These are phyloP conservation scores for Fusarium paranaense DNA, from an alignment of 2,329 filamentous ascomycete genomes.

Conservation along the genomic window DNA sequence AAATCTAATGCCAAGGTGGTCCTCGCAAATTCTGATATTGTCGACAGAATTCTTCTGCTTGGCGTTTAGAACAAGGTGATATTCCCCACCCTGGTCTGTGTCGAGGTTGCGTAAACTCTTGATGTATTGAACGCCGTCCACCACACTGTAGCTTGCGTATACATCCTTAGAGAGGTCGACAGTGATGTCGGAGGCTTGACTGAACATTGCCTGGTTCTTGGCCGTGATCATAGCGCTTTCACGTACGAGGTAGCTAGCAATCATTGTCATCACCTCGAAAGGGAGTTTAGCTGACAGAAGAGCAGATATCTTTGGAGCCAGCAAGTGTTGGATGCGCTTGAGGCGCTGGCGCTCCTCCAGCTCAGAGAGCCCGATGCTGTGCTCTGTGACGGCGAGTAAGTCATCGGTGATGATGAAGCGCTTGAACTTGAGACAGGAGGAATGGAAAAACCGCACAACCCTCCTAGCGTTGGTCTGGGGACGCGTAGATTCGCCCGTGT, in stretches of 20 bases:
- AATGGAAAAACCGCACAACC: background rate
- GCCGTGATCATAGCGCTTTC: background rate
- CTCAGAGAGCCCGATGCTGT: background rate
- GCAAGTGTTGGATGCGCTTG: background rate
- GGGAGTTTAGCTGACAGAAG: background rate
- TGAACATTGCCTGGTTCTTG: background rate
- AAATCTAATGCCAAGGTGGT: background rate
- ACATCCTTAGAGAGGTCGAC: background rate
- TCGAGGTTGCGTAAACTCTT: background rate
- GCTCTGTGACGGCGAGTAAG: background rate
- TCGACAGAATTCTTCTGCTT: background rate
- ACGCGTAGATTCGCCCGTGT: background rate
- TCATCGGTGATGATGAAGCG: background rate
- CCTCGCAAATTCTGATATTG: background rate
- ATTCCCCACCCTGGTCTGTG: background rate
- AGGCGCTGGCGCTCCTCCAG: background rate
- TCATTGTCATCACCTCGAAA: background rate
- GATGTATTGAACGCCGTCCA: background rate
- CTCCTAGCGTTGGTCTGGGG: background rate
- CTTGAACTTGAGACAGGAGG: background rate
- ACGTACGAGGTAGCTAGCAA: background rate
- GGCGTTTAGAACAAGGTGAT: background rate
- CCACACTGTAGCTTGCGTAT: background rate
- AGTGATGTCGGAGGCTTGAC: background rate
- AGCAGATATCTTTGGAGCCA: background rate